Percentiles rank a stretch among this genome's conserved stretches.
Conservation (phyloP, 2,329 filamentous ascomycete genomes). For the Emmonsia crescens region DNA sequence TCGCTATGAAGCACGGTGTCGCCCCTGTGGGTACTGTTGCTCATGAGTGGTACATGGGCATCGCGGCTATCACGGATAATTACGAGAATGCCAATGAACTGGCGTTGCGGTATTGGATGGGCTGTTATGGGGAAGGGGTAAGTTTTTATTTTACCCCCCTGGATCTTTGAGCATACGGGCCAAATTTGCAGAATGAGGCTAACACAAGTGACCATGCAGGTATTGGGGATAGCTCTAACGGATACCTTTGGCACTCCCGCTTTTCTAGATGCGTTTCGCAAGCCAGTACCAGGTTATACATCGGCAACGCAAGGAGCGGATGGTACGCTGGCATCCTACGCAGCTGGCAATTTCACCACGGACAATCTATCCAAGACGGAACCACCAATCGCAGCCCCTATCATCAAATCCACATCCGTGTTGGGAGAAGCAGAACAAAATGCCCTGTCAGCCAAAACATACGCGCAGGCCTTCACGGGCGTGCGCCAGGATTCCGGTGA, state of each 20-base stretch:
- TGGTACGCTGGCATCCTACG: conserved; percentile 29
- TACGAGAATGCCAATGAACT: conserved; percentile 77
- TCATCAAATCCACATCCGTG: conserved; percentile 26
- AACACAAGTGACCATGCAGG: conserved; percentile 25
- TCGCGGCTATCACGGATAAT: conserved; percentile 78
- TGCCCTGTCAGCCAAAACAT: conserved; percentile 41
- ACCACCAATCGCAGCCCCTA: conserved; percentile 36
- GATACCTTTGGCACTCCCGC: conserved; percentile 91
- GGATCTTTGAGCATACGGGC: not conserved
- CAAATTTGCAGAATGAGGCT: not conserved
- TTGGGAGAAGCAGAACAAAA: not conserved
- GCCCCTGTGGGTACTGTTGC: conserved; percentile 80
- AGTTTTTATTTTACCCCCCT: conserved; percentile 12
- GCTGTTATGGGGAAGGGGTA: conserved; percentile 72
- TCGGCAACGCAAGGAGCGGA: conserved; percentile 31
- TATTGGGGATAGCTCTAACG: conserved; percentile 79
- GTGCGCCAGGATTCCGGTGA: conserved; percentile 87
- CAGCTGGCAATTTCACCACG: conserved; percentile 24
- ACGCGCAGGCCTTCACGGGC: conserved; percentile 71
- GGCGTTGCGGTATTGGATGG: conserved; percentile 78
- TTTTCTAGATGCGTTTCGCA: conserved; percentile 75
- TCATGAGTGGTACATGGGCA: conserved; percentile 99
- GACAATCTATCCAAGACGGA: conserved; percentile 28
- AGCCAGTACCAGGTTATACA: conserved; percentile 45
- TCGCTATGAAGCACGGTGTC: conserved; percentile 86